phyloP scores from a whole-genome alignment of 306 rosid species.

The Hippophae gyantsensis region DNA sequence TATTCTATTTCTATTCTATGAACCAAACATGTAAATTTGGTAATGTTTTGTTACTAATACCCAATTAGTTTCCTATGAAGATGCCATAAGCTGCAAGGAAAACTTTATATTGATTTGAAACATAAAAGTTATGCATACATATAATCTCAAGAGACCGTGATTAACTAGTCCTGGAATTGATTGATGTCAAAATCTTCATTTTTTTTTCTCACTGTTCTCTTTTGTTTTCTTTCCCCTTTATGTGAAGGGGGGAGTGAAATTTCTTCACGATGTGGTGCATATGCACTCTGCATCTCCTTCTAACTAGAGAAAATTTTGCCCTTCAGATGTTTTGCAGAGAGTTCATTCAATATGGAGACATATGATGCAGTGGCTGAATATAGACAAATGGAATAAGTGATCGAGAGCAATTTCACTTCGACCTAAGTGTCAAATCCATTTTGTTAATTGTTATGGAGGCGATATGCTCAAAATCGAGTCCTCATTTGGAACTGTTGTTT shows the following conservation, averaged over 20 bases:
- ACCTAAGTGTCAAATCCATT: not conserved
- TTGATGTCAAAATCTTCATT: not conserved
- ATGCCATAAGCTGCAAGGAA: too few relatives aligned
- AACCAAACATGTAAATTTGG: too few relatives aligned
- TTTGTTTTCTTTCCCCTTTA: not conserved
- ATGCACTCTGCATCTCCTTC: not conserved
- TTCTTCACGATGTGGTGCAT: not conserved
- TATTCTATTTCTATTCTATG: too few relatives aligned
- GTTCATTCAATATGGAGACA: conserved; percentile 40
- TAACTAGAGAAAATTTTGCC: not conserved
- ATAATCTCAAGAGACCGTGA: too few relatives aligned
- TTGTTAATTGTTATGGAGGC: not conserved
- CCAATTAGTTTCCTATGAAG: too few relatives aligned
- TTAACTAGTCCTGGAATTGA: too few relatives aligned
- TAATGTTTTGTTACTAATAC: too few relatives aligned
- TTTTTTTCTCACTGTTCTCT: not conserved
- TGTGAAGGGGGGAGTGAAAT: not conserved
- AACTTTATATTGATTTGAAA: too few relatives aligned
- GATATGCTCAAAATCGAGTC: too few relatives aligned
- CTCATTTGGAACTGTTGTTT: too few relatives aligned
- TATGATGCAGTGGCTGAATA: conserved; percentile 48
- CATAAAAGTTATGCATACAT: too few relatives aligned
- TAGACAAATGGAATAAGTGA: conserved; percentile 3
- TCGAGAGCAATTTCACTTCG: not conserved
- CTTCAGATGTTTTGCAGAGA: conserved; percentile 46